These are phyloP conservation scores for Candida piceae DNA, from an alignment of 805 yeast species.

Conservation along the genomic window DNA sequence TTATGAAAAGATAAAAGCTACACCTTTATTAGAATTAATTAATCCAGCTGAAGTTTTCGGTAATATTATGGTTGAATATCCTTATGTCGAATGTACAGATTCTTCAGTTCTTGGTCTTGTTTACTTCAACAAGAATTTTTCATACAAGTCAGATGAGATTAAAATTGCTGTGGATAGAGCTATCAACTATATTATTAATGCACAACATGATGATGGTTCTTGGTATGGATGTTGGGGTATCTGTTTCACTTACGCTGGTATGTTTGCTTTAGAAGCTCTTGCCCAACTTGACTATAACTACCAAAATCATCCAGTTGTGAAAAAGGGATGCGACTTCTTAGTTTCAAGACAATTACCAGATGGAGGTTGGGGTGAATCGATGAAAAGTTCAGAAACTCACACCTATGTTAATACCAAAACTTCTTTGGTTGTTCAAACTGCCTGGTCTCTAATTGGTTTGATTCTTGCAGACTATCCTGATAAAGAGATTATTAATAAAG, in stretches of 20 bases:
- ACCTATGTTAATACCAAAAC: slow-evolving; percentile 57
- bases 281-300: slow-evolving; percentile 63
- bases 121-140: slow-evolving; percentile 61
- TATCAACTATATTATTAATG: slow-evolving; percentile 58
- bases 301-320: slow-evolving; percentile 54
- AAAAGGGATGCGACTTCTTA: slow-evolving; percentile 80
- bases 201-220: slow-evolving; percentile 78
- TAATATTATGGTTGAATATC: slow-evolving; percentile 97
- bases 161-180: slow-evolving; percentile 69
- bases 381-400: slow-evolving; percentile 81
- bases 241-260: slow-evolving; percentile 90
- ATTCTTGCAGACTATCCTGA: slow-evolving; percentile 79
- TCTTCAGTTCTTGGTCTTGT: slow-evolving; percentile 87
- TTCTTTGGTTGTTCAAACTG: slow-evolving; percentile 80
- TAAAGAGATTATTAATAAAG: slow-evolving; percentile 52
- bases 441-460: slow-evolving; percentile 88
- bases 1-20: slow-evolving; percentile 81
- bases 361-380: slow-evolving; percentile 98
- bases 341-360: slow-evolving; percentile 70
- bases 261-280: slow-evolving; percentile 96
- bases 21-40: slow-evolving; percentile 66
- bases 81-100: slow-evolving; percentile 97
- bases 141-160: slow-evolving; percentile 65
- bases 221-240: slow-evolving; percentile 99
- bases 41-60: slow-evolving; percentile 99